phyloP scores from a whole-genome alignment of 352 stramenopile species.

The Phytophthora agathidicida region DNA sequence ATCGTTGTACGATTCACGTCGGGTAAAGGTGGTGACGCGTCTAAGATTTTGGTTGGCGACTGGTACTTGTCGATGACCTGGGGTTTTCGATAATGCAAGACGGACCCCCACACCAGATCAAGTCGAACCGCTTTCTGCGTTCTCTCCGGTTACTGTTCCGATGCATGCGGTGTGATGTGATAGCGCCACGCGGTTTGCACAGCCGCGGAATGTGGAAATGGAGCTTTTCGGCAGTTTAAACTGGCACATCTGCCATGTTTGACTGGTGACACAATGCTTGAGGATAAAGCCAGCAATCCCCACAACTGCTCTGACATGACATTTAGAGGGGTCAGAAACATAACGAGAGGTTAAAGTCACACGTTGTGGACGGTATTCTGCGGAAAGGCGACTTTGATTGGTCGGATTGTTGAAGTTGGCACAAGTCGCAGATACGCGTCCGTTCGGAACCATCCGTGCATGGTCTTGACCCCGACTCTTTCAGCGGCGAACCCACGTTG shows the following conservation, averaged over 20 bases:
- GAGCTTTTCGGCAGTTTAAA: neutral
- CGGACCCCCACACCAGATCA: neutral
- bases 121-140: neutral
- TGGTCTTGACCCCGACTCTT: neutral
- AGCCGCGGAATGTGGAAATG: conserved; percentile 28
- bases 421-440: conserved; percentile 3
- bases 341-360: conserved; percentile 12
- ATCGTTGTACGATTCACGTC: neutral
- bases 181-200: conserved; percentile 20
- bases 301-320: neutral
- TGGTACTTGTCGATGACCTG: conserved; percentile 1
- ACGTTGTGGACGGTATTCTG: conserved; percentile 16
- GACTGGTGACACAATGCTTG: neutral
- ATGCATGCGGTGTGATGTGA: conserved; percentile 24
- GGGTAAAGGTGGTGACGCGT: too few species aligned
- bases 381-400: conserved; percentile 24
- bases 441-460: neutral
- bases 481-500: neutral
- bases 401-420: conserved; percentile 18
- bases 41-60: too few species aligned
- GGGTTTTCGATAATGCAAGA: conserved; percentile 29
- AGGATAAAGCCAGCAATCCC: conserved; percentile 23
- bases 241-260: neutral
- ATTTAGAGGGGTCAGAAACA: neutral
- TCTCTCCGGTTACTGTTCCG: neutral